A percentile compares a stretch with the other conserved stretches of the same genome.
phyloP scores from a whole-genome alignment of 2,329 filamentous ascomycete genomes.

The Fusarium scirpi region DNA sequence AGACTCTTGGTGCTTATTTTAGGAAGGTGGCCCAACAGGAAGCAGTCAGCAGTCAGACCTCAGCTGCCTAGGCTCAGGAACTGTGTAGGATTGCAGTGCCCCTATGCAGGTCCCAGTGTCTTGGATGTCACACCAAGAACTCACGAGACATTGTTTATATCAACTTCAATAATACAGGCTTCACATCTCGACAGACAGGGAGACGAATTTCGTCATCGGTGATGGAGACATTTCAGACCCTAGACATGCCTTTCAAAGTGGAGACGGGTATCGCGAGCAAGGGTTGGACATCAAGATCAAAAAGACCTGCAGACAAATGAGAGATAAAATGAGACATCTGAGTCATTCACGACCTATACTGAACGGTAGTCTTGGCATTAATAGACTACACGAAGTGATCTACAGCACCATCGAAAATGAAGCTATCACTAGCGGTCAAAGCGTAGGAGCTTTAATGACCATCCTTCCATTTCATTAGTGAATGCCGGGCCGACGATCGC shows the following conservation, averaged over 20 bases:
- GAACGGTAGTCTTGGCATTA: neutral
- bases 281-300: neutral
- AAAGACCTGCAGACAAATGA: neutral
- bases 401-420: neutral
- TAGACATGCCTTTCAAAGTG: neutral
- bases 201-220: slow-evolving; percentile 8
- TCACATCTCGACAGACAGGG: neutral
- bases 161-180: neutral
- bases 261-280: slow-evolving; percentile 7
- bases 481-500: slow-evolving; percentile 10
- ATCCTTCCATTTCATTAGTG: neutral
- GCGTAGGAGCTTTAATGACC: slow-evolving; percentile 1
- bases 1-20: neutral
- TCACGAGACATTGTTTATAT: neutral
- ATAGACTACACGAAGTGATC: neutral
- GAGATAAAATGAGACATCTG: neutral
- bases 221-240: slow-evolving; percentile 4
- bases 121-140: neutral
- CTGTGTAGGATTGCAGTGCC: neutral
- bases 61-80: neutral
- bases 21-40: neutral
- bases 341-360: neutral
- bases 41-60: neutral
- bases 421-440: slow-evolving; percentile 16
- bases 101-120: neutral